Percentiles rank a stretch among this genome's conserved stretches.
phyloP scores from a whole-genome alignment of 2,329 filamentous ascomycete genomes.

The Xylaria sp. region DNA sequence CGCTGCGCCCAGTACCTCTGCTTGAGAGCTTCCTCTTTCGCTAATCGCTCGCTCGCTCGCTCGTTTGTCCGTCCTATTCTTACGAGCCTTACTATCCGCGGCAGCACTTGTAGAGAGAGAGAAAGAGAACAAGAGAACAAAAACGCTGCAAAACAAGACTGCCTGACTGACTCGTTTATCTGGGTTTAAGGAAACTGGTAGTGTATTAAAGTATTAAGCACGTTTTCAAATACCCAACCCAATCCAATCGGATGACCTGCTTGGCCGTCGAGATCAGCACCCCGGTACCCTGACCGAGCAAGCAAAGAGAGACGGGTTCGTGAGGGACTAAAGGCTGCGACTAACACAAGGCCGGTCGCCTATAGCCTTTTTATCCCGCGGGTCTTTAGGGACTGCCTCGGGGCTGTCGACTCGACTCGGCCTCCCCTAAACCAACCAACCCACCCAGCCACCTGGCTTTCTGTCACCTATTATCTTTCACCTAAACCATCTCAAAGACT shows the following conservation, averaged over 20 bases:
- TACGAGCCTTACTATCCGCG: slow-evolving; percentile 14
- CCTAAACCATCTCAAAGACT: slow-evolving; percentile 15
- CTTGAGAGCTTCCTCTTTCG: slow-evolving; percentile 42
- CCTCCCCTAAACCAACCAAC: slow-evolving; percentile 34
- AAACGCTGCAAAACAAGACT: not conserved
- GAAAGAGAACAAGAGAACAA: not conserved
- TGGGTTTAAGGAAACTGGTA: not conserved
- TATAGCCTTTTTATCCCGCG: slow-evolving; percentile 28
- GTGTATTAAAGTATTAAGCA: not conserved
- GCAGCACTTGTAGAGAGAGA: slow-evolving; percentile 11
- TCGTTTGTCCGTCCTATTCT: slow-evolving; percentile 16
- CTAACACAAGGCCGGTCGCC: slow-evolving; percentile 25
- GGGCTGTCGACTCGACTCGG: slow-evolving; percentile 17
- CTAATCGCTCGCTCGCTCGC: slow-evolving; percentile 34
- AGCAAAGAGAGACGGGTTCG: slow-evolving; percentile 9
- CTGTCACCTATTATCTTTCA: slow-evolving; percentile 19
- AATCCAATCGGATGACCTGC: slow-evolving; percentile 10
- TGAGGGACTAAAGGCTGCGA: slow-evolving; percentile 30
- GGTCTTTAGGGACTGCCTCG: slow-evolving; percentile 16
- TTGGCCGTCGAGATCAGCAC: slow-evolving; percentile 16
- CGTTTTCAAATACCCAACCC: not conserved
- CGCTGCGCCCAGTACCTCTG: slow-evolving; percentile 28
- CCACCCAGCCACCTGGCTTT: slow-evolving; percentile 35
- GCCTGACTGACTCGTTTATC: no score
- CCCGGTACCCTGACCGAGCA: slow-evolving; percentile 14